Conservation (phyloP, 768 basidiomycete species). For the Phanerochaete carnosa region DNA sequence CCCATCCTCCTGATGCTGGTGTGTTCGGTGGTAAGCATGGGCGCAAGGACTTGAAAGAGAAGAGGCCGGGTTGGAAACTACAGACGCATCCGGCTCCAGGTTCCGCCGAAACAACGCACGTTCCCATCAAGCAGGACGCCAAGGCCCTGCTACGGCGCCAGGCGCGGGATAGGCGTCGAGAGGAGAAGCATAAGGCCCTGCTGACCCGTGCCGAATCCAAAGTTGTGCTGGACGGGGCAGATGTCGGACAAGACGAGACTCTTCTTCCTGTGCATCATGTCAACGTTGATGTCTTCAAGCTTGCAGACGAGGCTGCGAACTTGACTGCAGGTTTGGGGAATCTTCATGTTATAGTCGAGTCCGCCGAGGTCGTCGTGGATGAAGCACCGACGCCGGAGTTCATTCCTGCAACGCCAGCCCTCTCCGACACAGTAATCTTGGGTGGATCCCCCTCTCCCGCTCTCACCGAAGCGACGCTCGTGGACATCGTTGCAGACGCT, state of each 20-base stretch:
- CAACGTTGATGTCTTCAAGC: conserved; percentile 23
- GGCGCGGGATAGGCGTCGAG: conserved; percentile 49
- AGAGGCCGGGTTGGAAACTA: conserved; percentile 17
- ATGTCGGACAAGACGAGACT: not conserved
- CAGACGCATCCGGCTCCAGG: not conserved
- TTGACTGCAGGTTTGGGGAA: conserved; percentile 32
- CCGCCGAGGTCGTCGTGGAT: conserved; percentile 9
- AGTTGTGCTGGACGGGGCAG: not conserved
- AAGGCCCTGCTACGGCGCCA: conserved; percentile 39
- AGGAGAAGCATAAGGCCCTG: conserved; percentile 35
- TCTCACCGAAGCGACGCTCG: not conserved
- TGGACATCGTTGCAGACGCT: conserved; percentile 6
- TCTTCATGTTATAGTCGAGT: conserved; percentile 31
- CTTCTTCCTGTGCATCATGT: not conserved
- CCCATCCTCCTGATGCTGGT: conserved; percentile 23
- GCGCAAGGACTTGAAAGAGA: conserved; percentile 22
- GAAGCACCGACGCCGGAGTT: not conserved
- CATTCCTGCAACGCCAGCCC: not conserved
- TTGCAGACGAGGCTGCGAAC: conserved; percentile 21
- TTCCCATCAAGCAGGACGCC: conserved; percentile 18
- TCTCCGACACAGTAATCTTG: conserved; percentile 5
- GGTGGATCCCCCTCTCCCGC: conserved; percentile 24
- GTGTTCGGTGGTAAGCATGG: conserved; percentile 19
- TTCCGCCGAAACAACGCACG: conserved; percentile 3
- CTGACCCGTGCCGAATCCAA: conserved; percentile 16